Evolutionary conservation across 1,284 basidiomycete species (phyloP), one percentile per base, ranked within the genome.

Genomic region (Golubevia sp.): DNA sequence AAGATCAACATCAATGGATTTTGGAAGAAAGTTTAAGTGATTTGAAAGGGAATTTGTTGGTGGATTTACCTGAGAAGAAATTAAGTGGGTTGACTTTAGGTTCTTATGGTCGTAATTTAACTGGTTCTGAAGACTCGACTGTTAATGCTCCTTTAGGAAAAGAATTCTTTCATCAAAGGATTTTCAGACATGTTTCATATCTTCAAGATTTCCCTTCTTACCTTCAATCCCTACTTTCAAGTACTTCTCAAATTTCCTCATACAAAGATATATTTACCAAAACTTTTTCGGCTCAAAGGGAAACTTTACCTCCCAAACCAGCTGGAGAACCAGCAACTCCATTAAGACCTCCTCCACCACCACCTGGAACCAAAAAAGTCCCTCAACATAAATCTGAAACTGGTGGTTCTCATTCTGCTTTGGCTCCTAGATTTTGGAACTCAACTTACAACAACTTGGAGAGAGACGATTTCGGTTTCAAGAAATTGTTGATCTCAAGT

Each of bases 1-100:
- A 83, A 38, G 76, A 75, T 34, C 62, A 72, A 63, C 71, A 75
- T 38, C 67, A 76, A 60, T 83, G 80, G 80, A 74, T 74, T 34
- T 34, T 69, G 25, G 80, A 83, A 56, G 77, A 83, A 50, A 71
- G 77, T 8, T 68, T 82, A 25, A 68, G 74, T 1, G 65, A 79
- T 58, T 68, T 70, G 8, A 68, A 68, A 6, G 58, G 70, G 15
- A 38, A 49, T 34, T 54, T 63, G 11, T 60, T 83, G 27, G 67
- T 83, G 44, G 65, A 75, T 48, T 61, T 82, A 20, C 79, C 80
- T 0, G 76, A 77, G 56, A 61, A 62, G 60, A 68, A 68, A 56
- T 64, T 81, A 5, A 6, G 38, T 44, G 38, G 38, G 2, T 2
- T 13, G 11, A 18, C 2, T 6, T 44, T 44, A 18, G 13, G 18